A percentile compares a stretch with the other conserved stretches of the same genome.
Conservation (phyloP, 768 basidiomycete species). For the Amanita pallidorosea region DNA sequence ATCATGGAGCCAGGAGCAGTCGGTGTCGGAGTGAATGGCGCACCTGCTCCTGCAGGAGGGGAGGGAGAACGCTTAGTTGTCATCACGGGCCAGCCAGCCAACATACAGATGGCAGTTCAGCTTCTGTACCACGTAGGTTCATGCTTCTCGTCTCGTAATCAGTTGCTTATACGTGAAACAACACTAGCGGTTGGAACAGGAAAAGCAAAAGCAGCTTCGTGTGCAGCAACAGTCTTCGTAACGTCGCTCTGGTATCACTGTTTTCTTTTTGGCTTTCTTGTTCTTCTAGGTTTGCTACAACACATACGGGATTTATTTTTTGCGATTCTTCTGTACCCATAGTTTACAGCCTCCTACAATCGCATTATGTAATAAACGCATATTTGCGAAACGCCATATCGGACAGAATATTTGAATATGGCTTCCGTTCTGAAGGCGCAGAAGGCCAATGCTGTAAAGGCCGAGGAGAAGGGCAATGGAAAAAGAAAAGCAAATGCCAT, state of each 20-base stretch:
- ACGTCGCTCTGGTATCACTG: not conserved
- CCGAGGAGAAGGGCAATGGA: conserved; percentile 48
- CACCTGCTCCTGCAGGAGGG: conserved; percentile 57
- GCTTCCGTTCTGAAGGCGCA: conserved; percentile 55
- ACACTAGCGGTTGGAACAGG: conserved; percentile 70
- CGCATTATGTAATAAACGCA: not conserved
- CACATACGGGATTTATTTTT: conserved; percentile 9
- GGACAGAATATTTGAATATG: conserved; percentile 26
- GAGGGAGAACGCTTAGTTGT: conserved; percentile 91
- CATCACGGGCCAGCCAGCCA: conserved; percentile 90
- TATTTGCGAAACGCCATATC: not conserved
- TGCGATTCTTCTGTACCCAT: conserved; percentile 14
- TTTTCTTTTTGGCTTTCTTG: not conserved
- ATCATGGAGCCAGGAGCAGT: conserved; percentile 95
- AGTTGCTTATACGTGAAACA: not conserved
- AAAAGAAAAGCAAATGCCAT: conserved; percentile 54
- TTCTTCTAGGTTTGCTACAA: conserved; percentile 5
- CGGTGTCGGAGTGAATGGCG: conserved; percentile 56
- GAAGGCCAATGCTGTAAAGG: conserved; percentile 42
- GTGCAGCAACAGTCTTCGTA: conserved; percentile 16
- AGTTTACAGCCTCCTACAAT: conserved; percentile 9
- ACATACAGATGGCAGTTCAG: conserved; percentile 95
- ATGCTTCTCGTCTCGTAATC: conserved; percentile 13
- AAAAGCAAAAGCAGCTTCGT: conserved; percentile 75
- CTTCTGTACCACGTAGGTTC: conserved; percentile 68